Evolutionary conservation across 768 basidiomycete species (phyloP), one percentile per base, ranked within the genome.

Genomic region (Austroboletus festivus): DNA sequence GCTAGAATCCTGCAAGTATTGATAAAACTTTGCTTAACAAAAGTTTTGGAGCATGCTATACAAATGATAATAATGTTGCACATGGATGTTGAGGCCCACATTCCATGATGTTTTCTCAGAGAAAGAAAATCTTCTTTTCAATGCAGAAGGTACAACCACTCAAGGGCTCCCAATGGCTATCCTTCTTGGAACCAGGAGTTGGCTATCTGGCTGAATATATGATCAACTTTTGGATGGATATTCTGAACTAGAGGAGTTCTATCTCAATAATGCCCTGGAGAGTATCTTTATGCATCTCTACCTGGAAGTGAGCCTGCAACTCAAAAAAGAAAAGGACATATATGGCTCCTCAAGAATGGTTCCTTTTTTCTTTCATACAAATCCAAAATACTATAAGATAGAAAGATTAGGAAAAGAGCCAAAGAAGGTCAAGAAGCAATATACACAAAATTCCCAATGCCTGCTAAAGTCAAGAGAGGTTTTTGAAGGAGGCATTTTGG

Each of bases 121-220:
- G 20, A 33, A 19, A 26, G 5, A 28, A 6, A 0, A 19, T 47
- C 0, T 55, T 38, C 13, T 55, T 55, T 43, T 22, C 9, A 8
- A 3, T n/a, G n/a, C 18, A 18, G 23, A 22, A 41, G 2, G 12
- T 37, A 3, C 1, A 5, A 7, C 20, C 31, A 11, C 21, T 9
- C 4, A 4, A 30, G 20, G 2, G 26, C 2, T 39, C 37, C 2
- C 21, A 43, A 3, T 55, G 51, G 51, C 12, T 18, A 1, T 0
- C 13, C n/a, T 0, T 44, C 38, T 1, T 49, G 51, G 47, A 8
- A 35, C 0, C n/a, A n/a, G 16, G 22, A 2, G 5, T 10, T 1
- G 52, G 54, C 0, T 56, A 56, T 8, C 45, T 53, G 0, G 20
- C n/a, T n/a, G 20, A 33, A 24, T 23, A n/a, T 53, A 42, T 39